Evolutionary conservation across 257 asterid genomes (phyloP), one percentile per base, ranked within the genome.

Genomic region (Lycium ferocissimum): DNA sequence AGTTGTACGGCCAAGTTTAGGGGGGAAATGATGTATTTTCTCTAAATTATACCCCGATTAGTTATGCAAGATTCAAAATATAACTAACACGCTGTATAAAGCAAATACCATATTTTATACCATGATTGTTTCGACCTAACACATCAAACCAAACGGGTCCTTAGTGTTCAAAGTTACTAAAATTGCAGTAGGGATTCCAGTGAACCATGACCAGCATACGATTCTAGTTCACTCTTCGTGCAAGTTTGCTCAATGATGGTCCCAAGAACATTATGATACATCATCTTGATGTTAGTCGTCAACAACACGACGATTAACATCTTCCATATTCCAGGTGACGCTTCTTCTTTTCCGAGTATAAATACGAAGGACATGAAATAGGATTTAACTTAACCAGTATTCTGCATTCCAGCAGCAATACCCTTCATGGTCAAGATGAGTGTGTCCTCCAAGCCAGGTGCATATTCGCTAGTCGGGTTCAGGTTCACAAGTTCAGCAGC

Each of bases 351-450:
- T 9, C 18, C 56, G 2, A 71, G 47, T 18, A 18, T 8, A 4
- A 43, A 2, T 18, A 40, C 8, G 56, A 40, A 40, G 22, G 6
- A 15, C 18, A 13, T 37, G 80, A 51, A 20, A 38, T 7, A n/a
- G 12, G 47, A 82, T 12, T 3, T 12, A 51, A 2, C 49, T 89
- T 85, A 91, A 61, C 94, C 94, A 14, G 94, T 91, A 83, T 91
- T 91, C 88, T 89, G 90, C 92, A 91, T 76, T 66, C 94, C 94
- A 43, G 94, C 94, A 47, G 94, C 94, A 78, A 91, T 88, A 45
- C 94, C 94, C 80, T 91, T 91, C 91, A 91, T 91, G 85, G 94
- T 91, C 81, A 91, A 83, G 86, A 91, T 90, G 85, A 91, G 89
- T 38, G 94, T 89, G 59, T 91, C 94, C 75, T 90, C 94, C 86